These are phyloP conservation scores for Cercospora sojina DNA, from an alignment of 2,329 filamentous ascomycete species.

Conservation along the genomic window DNA sequence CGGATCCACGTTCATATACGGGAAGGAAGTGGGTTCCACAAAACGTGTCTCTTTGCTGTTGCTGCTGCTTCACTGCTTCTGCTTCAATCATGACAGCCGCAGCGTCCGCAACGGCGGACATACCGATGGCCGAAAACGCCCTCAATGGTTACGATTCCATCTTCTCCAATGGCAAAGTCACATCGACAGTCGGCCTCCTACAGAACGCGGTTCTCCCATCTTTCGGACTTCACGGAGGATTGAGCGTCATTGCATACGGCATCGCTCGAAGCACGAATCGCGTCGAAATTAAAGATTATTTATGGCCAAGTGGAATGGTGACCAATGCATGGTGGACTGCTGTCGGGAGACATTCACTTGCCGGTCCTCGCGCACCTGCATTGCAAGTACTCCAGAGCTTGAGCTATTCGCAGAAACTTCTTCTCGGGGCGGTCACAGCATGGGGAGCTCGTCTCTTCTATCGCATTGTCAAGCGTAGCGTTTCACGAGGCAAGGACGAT, in stretches of 20 bases:
- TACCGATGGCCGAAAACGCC: conserved; percentile 7
- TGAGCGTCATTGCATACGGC: conserved; percentile 54
- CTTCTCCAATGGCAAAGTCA: neutral
- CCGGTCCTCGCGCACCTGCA: conserved; percentile 45
- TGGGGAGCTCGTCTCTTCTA: conserved; percentile 60
- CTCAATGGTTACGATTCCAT: neutral
- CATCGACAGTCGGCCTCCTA: conserved; percentile 49
- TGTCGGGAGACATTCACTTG: conserved; percentile 52
- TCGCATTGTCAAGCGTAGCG: conserved; percentile 52
- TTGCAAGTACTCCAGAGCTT: conserved; percentile 50
- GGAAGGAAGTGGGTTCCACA: neutral
- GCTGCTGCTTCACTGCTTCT: neutral
- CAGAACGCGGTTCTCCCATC: conserved; percentile 56
- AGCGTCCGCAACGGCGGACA: conserved; percentile 12
- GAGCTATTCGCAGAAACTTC: conserved; percentile 55
- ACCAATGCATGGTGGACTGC: conserved; percentile 62
- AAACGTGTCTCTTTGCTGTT: neutral
- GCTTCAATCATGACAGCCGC: conserved; percentile 9
- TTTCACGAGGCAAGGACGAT: conserved; percentile 56
- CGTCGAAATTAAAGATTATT: conserved; percentile 61
- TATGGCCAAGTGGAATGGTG: conserved; percentile 46
- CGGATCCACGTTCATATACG: conserved; percentile 2
- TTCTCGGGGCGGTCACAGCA: conserved; percentile 57
- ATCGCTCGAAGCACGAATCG: conserved; percentile 53
- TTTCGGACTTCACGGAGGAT: conserved; percentile 53